Evolutionary conservation across 2,329 filamentous ascomycete genomes (phyloP), one percentile per base, ranked within the genome.

Genomic region (Knufia petricola): DNA sequence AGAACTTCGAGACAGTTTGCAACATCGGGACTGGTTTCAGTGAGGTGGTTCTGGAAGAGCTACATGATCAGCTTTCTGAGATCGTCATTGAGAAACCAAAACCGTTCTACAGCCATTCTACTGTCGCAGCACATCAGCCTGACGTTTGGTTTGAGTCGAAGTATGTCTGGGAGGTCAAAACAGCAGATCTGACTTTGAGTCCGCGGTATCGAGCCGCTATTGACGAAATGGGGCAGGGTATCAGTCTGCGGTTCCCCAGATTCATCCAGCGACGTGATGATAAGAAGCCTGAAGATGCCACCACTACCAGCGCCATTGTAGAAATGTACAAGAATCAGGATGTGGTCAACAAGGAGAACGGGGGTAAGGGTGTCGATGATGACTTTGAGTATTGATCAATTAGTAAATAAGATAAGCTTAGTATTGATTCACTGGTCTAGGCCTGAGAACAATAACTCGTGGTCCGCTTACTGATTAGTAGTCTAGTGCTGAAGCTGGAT

Each of bases 301-400:
- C 88, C 32, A 84, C 76, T 28, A 87, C 82, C 53, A 75, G 82
- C 44, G 86, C 92, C 68, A 85, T 98, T 43, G 89, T 88, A 0
- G 92, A 96, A 66, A 95, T 98, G 90, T 98, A 96, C 69, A 76
- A 82, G 57, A 89, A 86, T 69, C 92, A 98, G 71, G 90, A 96
- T 72, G 86, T 84, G 58, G 87, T 95, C 44, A 71, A 79, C 10
- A 94, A 92, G 74, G 87, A 73, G 52, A 88, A 86, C 69, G 81
- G 84, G 0, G 83, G 86, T 50, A 94, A 94, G 71, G 85, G 87
- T 3, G 76, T 82, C 41, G 89, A 89, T 48, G 92, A 98, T 72
- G 89, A 96, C 66, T 98, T 95, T 69, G 92, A 98, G 73, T 98
- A 98, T 69, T 98, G 67, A 12, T 12, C 26, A 12, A 12, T 28